Percentiles rank a stretch among this genome's conserved stretches.
These are phyloP conservation scores for Silene latifolia DNA, from an alignment of 148 eudicot species.

Conservation along the genomic window DNA sequence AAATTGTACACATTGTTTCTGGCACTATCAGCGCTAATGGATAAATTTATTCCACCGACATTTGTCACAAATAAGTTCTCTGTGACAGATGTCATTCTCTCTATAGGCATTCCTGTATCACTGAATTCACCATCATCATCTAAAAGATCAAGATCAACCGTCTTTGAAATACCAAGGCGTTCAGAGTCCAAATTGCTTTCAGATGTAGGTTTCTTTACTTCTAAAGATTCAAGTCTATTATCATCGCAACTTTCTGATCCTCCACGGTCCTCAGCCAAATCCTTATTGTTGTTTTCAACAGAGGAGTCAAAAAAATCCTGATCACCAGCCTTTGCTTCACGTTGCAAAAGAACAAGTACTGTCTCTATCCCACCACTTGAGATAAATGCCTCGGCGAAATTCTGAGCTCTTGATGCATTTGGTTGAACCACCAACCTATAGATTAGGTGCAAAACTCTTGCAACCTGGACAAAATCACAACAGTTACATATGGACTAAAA, in stretches of 20 bases:
- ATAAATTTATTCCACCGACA: slow-evolving; percentile 82
- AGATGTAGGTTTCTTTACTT: slow-evolving; percentile 35
- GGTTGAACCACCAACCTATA: slow-evolving; percentile 97
- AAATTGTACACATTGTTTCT: slow-evolving; percentile 89
- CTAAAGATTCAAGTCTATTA: slow-evolving; percentile 32
- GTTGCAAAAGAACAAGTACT: slow-evolving; percentile 90
- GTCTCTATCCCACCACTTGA: slow-evolving; percentile 96
- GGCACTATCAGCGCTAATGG: slow-evolving; percentile 94
- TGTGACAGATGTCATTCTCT: slow-evolving; percentile 55
- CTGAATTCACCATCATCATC: slow-evolving; percentile 24
- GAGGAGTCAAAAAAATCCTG: slow-evolving; percentile 38
- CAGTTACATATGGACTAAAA: slow-evolving; percentile 7
- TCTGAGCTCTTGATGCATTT: slow-evolving; percentile 79
- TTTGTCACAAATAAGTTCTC: slow-evolving; percentile 60
- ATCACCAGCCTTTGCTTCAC: slow-evolving; percentile 86
- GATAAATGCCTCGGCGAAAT: slow-evolving; percentile 85
- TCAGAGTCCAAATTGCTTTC: slow-evolving; percentile 33
- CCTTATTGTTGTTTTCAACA: slow-evolving; percentile 32
- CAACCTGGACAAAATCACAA: slow-evolving; percentile 59
- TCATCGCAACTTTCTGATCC: slow-evolving; percentile 28
- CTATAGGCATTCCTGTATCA: slow-evolving; percentile 36
- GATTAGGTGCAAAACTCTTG: slow-evolving; percentile 86
- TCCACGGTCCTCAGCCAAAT: slow-evolving; percentile 28
- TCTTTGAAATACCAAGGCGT: slow-evolving; percentile 21
- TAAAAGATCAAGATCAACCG: slow-evolving; percentile 25